These are phyloP conservation scores for Backusella australiensis DNA, from an alignment of 192 early-diverging fungal genomes.

Conservation along the genomic window DNA sequence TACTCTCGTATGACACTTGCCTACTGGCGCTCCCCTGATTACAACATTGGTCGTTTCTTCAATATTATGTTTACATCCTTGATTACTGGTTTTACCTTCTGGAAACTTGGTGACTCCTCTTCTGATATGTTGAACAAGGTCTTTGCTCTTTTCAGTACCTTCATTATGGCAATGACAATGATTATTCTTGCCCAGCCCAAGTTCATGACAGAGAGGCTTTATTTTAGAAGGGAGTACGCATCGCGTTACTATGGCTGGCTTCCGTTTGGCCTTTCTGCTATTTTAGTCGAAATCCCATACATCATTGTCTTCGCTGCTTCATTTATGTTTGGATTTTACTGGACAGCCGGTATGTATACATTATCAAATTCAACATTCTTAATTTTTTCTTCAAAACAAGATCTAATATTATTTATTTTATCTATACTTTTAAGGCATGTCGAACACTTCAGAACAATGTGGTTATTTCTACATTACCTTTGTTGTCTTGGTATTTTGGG, in stretches of 20 bases:
- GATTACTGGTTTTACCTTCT: conserved; percentile 73
- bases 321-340: conserved; percentile 77
- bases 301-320: conserved; percentile 57
- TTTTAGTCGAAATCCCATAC: conserved; percentile 71
- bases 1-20: conserved; percentile 58
- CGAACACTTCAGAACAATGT: conserved; percentile 39
- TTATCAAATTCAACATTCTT: too few relatives aligned
- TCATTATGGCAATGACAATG: conserved; percentile 62
- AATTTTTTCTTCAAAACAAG: too few relatives aligned
- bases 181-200: conserved; percentile 73
- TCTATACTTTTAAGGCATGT: conserved; percentile 39
- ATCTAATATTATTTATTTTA: too few relatives aligned
- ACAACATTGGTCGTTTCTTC: conserved; percentile 71
- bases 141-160: conserved; percentile 69
- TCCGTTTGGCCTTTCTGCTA: conserved; percentile 60
- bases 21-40: conserved; percentile 73
- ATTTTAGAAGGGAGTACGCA: conserved; percentile 63
- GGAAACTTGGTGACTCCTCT: conserved; percentile 51
- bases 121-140: conserved; percentile 63
- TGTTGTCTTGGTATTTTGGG: conserved; percentile 60
- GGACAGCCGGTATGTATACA: conserved; percentile 40
- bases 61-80: conserved; percentile 57
- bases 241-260: conserved; percentile 68
- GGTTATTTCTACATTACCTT: conserved; percentile 67
- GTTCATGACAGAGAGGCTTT: conserved; percentile 66